Conservation (phyloP, 2,329 filamentous ascomycete species). For the Fusarium oligoseptatum region DNA sequence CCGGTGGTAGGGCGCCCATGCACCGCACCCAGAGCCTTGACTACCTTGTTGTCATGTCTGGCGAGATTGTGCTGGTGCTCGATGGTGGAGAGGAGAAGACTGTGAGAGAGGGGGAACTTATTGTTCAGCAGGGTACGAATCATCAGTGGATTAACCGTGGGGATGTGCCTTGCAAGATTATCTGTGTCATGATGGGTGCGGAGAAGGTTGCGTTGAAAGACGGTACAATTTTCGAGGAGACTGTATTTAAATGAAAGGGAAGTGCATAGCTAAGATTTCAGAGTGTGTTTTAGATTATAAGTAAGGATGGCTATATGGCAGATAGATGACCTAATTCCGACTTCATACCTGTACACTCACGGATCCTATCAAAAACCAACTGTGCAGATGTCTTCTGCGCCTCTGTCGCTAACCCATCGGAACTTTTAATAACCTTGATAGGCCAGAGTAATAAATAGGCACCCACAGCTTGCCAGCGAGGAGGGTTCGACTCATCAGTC, state of each 20-base stretch:
- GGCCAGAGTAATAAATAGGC: slow-evolving; percentile 57
- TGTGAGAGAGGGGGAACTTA: slow-evolving; percentile 53
- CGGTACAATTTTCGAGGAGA: slow-evolving; percentile 55
- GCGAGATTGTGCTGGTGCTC: slow-evolving; percentile 55
- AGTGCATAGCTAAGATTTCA: too few relatives aligned
- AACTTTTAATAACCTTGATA: slow-evolving; percentile 52
- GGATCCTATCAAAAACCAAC: slow-evolving; percentile 52
- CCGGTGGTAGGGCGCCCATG: slow-evolving; percentile 51
- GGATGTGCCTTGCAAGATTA: slow-evolving; percentile 52
- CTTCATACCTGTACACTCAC: slow-evolving; percentile 57
- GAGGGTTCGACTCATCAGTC: slow-evolving; percentile 14
- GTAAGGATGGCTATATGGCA: slow-evolving; percentile 23
- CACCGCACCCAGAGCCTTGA: slow-evolving; percentile 58
- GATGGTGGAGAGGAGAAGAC: slow-evolving; percentile 57
- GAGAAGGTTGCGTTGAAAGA: slow-evolving; percentile 55
- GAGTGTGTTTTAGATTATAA: too few relatives aligned
- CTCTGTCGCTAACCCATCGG: slow-evolving; percentile 32
- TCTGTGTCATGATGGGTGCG: slow-evolving; percentile 56
- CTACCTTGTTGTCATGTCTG: slow-evolving; percentile 55
- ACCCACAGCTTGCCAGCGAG: slow-evolving; percentile 51
- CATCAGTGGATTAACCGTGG: slow-evolving; percentile 60
- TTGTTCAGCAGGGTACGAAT: slow-evolving; percentile 58
- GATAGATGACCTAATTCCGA: slow-evolving; percentile 48
- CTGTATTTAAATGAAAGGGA: slow-evolving; percentile 23
- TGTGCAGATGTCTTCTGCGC: slow-evolving; percentile 48